Evolutionary conservation across 306 rosid genomes (phyloP), one percentile per base, ranked within the genome.

Genomic region (Canavalia ensiformis): DNA sequence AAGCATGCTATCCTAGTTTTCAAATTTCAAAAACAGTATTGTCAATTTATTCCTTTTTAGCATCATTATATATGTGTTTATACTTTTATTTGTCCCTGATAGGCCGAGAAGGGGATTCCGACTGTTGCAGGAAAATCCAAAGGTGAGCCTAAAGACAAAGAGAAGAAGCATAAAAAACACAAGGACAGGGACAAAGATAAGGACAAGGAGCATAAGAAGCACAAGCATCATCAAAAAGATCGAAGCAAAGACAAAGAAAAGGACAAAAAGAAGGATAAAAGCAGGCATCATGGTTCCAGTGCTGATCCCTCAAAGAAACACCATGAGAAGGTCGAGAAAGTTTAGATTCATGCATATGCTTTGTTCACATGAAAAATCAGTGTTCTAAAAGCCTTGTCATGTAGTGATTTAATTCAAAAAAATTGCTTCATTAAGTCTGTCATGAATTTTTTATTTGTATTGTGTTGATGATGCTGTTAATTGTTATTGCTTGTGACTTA

Each of bases 181-280:
- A 95, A 88, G 78, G 99, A 90, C 77, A 88, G 84, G 74, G 98
- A 92, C 6, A 95, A 91, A 84, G 97, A 95, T 74, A 93, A 84
- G 86, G 98, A 93, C 77, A 93, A 83, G 85, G 98, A 96, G 89
- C 99, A 92, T 82, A 96, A 93, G 92, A 96, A 88, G 94, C 91
- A 78, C 85, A 96, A 88, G 79, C 99, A 88, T 83, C 94, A 87
- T 28, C 97, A 84, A 77, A 96, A 90, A 81, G 97, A 96, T 76
- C 82, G 94, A 70, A 92, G 94, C 89, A 92, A 91, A 85, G 97
- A 92, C 82, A 92, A 90, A 81, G 99, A 95, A 86, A 93, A 77
- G 94, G 99, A 95, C 6, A 95, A 89, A 84, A 92, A 91, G 92
- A 95, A 92, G 86, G 98, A 93, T 47, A 93, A 90, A 93, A 87